Conservation (phyloP, 306 rosid genomes). For the Vigna mungo region DNA sequence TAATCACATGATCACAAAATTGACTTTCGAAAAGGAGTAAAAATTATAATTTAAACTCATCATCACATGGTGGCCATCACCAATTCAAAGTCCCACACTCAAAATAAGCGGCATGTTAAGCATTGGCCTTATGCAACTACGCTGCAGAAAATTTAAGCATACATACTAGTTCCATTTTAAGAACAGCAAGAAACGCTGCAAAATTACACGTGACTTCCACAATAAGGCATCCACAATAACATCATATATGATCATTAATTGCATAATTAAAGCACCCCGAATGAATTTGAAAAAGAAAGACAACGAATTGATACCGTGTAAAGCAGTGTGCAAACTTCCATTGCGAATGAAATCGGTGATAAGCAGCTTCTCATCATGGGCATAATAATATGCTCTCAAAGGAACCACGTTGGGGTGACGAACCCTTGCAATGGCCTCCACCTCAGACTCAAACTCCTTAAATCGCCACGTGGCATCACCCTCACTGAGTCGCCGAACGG, state of each 20-base stretch:
- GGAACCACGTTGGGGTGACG: slow-evolving; percentile 75
- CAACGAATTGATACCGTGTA: slow-evolving; percentile 60
- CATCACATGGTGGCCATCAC: slow-evolving; percentile 17
- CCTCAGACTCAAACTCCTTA: slow-evolving; percentile 76
- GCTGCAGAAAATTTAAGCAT: background rate
- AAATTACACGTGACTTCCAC: background rate
- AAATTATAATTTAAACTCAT: slow-evolving; percentile 38
- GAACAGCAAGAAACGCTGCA: background rate
- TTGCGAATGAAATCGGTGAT: slow-evolving; percentile 79
- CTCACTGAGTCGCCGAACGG: slow-evolving; percentile 76
- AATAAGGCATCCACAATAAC: background rate
- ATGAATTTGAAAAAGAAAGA: background rate
- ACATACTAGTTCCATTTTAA: background rate
- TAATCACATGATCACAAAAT: slow-evolving; percentile 37
- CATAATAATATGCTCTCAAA: slow-evolving; percentile 80
- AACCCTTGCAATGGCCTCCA: slow-evolving; percentile 77
- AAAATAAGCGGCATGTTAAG: background rate
- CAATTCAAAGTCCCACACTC: slow-evolving; percentile 7
- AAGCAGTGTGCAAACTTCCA: slow-evolving; percentile 70
- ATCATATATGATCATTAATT: background rate
- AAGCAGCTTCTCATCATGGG: slow-evolving; percentile 73
- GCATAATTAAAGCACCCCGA: background rate
- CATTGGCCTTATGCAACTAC: background rate
- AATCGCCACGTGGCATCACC: slow-evolving; percentile 74
- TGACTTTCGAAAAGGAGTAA: slow-evolving; percentile 13